Evolutionary conservation across 768 basidiomycete species (phyloP).

Genomic region (Serendipita sp.): DNA sequence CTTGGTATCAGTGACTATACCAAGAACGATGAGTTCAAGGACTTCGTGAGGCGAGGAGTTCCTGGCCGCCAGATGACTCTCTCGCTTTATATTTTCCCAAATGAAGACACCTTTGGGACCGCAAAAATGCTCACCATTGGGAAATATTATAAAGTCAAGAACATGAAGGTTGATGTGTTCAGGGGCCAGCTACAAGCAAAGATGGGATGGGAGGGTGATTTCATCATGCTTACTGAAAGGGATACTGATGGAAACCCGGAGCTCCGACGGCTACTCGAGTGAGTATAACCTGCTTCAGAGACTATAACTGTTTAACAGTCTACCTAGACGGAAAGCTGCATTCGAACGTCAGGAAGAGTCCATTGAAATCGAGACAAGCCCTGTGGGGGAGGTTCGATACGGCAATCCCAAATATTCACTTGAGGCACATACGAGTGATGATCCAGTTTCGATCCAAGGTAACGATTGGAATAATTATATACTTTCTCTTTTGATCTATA

Average conservation of each 20-base stretch:
- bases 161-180: background rate
- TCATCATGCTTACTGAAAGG: background rate
- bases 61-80: background rate
- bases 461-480: background rate
- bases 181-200: background rate
- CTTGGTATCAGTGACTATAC: background rate
- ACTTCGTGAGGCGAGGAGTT: no score
- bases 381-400: background rate
- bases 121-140: background rate
- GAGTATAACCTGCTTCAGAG: background rate
- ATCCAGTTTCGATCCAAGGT: background rate
- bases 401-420: background rate
- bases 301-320: background rate
- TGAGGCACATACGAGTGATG: background rate
- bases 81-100: background rate
- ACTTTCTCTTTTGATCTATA: background rate
- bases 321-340: background rate
- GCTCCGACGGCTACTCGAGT: background rate
- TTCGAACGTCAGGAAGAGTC: background rate
- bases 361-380: background rate
- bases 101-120: background rate
- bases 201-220: background rate
- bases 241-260: background rate
- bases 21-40: background rate
- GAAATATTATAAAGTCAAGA: background rate